These are phyloP conservation scores for Scytalidium sp. DNA, from an alignment of 2,329 filamentous ascomycete genomes.

Conservation along the genomic window DNA sequence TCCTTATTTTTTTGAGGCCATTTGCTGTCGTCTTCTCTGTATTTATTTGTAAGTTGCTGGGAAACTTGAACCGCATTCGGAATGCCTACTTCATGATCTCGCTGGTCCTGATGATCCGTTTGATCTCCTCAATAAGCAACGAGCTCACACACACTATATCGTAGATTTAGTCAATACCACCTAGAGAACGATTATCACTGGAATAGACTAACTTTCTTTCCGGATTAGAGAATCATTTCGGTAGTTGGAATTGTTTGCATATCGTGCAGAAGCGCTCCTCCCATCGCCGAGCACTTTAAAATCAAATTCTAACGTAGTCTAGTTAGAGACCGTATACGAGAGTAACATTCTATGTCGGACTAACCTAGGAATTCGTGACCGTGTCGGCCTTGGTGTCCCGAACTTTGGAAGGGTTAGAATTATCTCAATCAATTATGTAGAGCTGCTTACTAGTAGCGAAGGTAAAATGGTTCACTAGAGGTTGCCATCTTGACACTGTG, in stretches of 20 bases:
- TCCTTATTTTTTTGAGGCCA: constrained; percentile 99
- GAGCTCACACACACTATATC: constrained; percentile 89
- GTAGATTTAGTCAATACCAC: constrained; percentile 9
- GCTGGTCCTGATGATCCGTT: constrained; percentile 93
- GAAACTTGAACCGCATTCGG: neutral
- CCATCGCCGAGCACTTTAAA: constrained; percentile 91
- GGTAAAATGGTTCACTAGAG: constrained; percentile 77
- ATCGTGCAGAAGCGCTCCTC: constrained; percentile 87
- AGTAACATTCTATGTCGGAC: constrained; percentile 19
- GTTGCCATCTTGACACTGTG: constrained; percentile 22
- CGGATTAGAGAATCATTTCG: constrained; percentile 97
- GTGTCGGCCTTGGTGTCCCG: constrained; percentile 94
- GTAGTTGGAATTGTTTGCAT: constrained; percentile 99
- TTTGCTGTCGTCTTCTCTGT: constrained; percentile 92
- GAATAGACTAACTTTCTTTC: constrained; percentile 87
- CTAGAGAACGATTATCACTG: neutral
- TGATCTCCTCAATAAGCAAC: constrained; percentile 87
- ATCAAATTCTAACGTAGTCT: constrained; percentile 79
- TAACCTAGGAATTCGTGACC: constrained; percentile 96
- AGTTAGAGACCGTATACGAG: neutral
- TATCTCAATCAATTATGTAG: constrained; percentile 1
- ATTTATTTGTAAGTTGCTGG: constrained; percentile 20
- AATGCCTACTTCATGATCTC: constrained; percentile 88
- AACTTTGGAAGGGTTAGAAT: constrained; percentile 53
- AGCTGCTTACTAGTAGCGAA: constrained; percentile 86